These are phyloP conservation scores for Gomphus sp. DNA, from an alignment of 1,284 basidiomycete genomes.

Conservation along the genomic window DNA sequence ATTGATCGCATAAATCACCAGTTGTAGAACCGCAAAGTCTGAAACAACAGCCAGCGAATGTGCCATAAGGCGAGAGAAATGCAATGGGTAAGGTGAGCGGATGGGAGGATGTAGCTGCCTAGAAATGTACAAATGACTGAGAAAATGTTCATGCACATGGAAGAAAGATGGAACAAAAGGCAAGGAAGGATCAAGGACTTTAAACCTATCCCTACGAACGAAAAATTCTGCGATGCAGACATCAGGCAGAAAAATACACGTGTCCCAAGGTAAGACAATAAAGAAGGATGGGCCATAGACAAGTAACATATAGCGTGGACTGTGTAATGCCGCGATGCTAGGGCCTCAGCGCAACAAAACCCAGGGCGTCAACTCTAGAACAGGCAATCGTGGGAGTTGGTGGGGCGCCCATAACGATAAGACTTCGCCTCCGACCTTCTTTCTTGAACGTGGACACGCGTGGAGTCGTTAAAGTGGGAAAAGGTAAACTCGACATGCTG, in stretches of 20 bases:
- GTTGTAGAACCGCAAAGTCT: background rate
- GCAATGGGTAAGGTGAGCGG: background rate
- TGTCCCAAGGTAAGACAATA: slow-evolving; percentile 1
- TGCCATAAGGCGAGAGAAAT: background rate
- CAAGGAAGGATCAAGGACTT: background rate
- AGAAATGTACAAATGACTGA: background rate
- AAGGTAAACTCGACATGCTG: slow-evolving; percentile 42
- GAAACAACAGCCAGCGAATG: background rate
- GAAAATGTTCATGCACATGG: background rate
- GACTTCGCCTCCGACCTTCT: slow-evolving; percentile 59
- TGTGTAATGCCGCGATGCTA: background rate
- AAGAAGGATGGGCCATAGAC: slow-evolving; percentile 4
- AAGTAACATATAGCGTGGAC: background rate
- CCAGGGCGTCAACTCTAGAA: slow-evolving; percentile 70
- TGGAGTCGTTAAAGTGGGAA: slow-evolving; percentile 56
- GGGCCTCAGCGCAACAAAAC: slow-evolving; percentile 53
- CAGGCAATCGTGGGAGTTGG: slow-evolving; percentile 73
- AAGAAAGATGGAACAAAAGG: background rate
- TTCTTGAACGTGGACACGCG: slow-evolving; percentile 60
- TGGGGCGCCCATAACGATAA: slow-evolving; percentile 58
- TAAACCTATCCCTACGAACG: background rate
- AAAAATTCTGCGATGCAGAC: background rate
- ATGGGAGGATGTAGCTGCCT: background rate
- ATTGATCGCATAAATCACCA: slow-evolving; percentile 2
- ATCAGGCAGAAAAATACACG: background rate